Evolutionary conservation across 2,329 filamentous ascomycete species (phyloP), one percentile per base, ranked within the genome.

Genomic region (Pezicula carpinea): DNA sequence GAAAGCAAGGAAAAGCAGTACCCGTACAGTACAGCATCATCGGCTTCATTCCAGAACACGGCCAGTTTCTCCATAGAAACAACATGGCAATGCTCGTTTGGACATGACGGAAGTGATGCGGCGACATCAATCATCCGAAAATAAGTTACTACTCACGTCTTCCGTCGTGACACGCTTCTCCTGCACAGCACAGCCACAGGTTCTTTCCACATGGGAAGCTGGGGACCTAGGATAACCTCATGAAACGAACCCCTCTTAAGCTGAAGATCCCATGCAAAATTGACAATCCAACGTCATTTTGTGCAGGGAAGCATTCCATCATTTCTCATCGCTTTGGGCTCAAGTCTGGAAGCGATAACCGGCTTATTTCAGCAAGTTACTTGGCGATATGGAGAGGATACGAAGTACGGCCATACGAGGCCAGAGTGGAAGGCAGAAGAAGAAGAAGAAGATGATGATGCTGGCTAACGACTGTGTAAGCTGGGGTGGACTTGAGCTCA

Each of bases 221-320:
- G 33, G 33, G 33, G 33, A 10, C 14, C 17, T 35, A n/a, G 8
- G 3, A 3, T n/a, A 10, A 6, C 23, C 23, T 26, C 23, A 3
- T 26, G 23, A 26, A 26, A 26, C 23, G 6, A 3, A 32, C 44
- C 43, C 48, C 48, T 44, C 41, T 23, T 19, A 19, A 51, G 42
- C 49, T 51, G 49, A 51, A 43, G 45, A 35, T 34, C n/a, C 35
- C 13, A 21, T 34, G 36, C 13, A 40, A 14, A 26, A 26, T 8
- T 26, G 4, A 43, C 45, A 46, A 51, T 48, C 23, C 49, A 51
- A 47, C 49, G 49, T 48, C 49, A 48, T 51, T 36, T 21, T 8
- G 19, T 33, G 26, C 41, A 48, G 33, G 41, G 36, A 31, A 29
- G 17, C 18, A 35, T 26, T 26, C 23, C 23, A 36, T 44, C 34